These are phyloP conservation scores for Volvox reticuliferus DNA, from an alignment of 139 green algal genomes.

Conservation along the genomic window DNA sequence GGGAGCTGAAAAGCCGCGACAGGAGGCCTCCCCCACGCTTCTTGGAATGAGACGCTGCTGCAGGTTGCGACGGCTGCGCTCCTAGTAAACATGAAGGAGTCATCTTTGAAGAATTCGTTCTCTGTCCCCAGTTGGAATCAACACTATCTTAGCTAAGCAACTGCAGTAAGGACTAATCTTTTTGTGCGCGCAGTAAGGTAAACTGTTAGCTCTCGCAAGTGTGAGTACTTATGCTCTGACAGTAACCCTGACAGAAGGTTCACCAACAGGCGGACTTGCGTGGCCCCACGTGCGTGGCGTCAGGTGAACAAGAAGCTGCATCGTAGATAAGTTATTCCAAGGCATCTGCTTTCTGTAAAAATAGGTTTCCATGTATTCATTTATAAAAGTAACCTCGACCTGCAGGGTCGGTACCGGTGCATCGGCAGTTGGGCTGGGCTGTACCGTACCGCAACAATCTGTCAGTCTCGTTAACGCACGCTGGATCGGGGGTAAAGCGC, in stretches of 20 bases:
- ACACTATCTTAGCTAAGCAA: not conserved
- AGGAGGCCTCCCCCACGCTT: conserved; percentile 13
- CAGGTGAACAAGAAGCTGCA: not conserved
- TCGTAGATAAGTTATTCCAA: too few relatives aligned
- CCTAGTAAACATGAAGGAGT: not conserved
- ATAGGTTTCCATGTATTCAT: too few relatives aligned
- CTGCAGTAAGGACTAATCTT: not conserved
- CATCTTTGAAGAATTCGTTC: not conserved
- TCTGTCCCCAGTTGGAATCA: not conserved
- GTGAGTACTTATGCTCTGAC: not conserved
- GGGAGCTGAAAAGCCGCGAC: not conserved
- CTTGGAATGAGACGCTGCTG: not conserved
- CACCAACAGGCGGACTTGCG: not conserved
- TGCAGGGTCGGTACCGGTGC: too few relatives aligned
- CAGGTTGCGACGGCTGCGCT: not conserved
- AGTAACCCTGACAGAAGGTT: not conserved
- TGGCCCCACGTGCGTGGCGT: not conserved
- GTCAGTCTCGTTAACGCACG: too few relatives aligned
- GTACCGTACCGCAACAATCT: too few relatives aligned
- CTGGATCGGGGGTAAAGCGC: too few relatives aligned
- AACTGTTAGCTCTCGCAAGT: not conserved
- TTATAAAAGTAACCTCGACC: too few relatives aligned
- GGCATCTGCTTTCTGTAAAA: too few relatives aligned
- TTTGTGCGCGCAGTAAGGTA: not conserved
- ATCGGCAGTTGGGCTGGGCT: too few relatives aligned